Base-by-base conservation (phyloP, 2,329 filamentous ascomycete genomes). In the Neoarthrinium moseri region DNA sequence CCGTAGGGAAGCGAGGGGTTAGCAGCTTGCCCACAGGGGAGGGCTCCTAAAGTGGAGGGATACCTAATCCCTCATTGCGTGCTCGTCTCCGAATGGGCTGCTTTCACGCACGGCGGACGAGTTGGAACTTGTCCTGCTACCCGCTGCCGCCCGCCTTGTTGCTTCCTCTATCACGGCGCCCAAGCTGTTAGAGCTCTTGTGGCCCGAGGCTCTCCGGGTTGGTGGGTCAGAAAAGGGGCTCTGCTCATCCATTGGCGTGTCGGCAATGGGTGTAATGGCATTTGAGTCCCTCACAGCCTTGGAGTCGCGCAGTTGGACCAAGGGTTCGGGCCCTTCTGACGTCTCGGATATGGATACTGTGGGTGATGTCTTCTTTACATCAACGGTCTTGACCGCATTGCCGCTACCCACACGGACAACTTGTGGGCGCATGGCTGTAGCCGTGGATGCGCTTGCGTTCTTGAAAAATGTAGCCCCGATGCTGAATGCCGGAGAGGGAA, bases 401-500 rank as follows among this genome's bases (percentile, higher is more conserved):
- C 68, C 68, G 46, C 68, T 77, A 33, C 74, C 75, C 17, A 85
- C 78, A 48, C 79, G 78, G 38, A 85, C 75, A 27, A 85, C 73
- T 56, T 83, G 79, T 18, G 81, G 79, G 40, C 75, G 75, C 21
- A 76, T 75, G 18, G 78, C 74, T 20, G 73, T 78, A 12, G 78
- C 79, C 2, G 80, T 84, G 27, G 75, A 70, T 29, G 76, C 71
- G 56, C 71, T 82, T 52, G 80, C 80, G 51, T 77, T 84, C 68
- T 83, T 86, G 54, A 87, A 69, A 63, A 86, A 86, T 2, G 83
- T 84, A 17, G 83, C 83, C 15, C 83, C 83, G 46, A 87, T 80
- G 57, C 81, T 86, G 60, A 86, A 86, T 27, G 79, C 54, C 73
- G 75, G 18, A 74, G 81, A 48, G 68, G 71, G 43, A 55, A 53